Evolutionary conservation across 345 rosid genomes (phyloP), one percentile per base, ranked within the genome.

Genomic region (Arabidopsis arenosa): DNA sequence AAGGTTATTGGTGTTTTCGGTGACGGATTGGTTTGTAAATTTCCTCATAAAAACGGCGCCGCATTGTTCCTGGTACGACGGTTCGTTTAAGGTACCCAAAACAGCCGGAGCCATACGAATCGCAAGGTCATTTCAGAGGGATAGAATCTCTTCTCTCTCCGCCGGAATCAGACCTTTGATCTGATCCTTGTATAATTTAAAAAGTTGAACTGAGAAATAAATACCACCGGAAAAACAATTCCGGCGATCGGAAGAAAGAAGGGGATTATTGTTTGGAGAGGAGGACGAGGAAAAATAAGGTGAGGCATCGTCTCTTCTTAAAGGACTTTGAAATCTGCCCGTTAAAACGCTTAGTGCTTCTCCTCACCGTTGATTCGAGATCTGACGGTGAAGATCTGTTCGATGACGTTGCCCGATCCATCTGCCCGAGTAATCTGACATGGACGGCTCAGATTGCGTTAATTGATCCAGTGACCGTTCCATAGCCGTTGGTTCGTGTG

Each of bases 251-350:
- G 81, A 18, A 66, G 56, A 69, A 32, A 11, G 14, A 49, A 14
- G 5, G 28, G 30, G 18, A 28, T 7, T 63, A 9, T 8, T 61
- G 75, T 49, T 33, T 43, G 5, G 60, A 45, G 72, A 32, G 54
- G 26, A 63, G 75, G 14, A 64, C 72, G 81, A 65, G 73, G 68
- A 65, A 56, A 6, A 72, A 66, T 41, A 59, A 23, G 77, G 73
- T 5, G 77, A 58, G 62, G 68, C 63, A 78, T 63, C 67, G 48
- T 52, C 77, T 78, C 81, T 59, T 59, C 74, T 78, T 78, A 78
- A 78, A 78, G 77, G 76, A 33, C 32, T 66, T 52, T 43, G 72
- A 35, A 40, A 67, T 52, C 77, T 78, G 73, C 77, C 81, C 77
- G 81, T 10, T 0, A 65, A 49, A 54, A 53, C 3, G 12, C 17